These are phyloP conservation scores for Xylaria arbuscula DNA, from an alignment of 2,329 filamentous ascomycete genomes.

Conservation along the genomic window DNA sequence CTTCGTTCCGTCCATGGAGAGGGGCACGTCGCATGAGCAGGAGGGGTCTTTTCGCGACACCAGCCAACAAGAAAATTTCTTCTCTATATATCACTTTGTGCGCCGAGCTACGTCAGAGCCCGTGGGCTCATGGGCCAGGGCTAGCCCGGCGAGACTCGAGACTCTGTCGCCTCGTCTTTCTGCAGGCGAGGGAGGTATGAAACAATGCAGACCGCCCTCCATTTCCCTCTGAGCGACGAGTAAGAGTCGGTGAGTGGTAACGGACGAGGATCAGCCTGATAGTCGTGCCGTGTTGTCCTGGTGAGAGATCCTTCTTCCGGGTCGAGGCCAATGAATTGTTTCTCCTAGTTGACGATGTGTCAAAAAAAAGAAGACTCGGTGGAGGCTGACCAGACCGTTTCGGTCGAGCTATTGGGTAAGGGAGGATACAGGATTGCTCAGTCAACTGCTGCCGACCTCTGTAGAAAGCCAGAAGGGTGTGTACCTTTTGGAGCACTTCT, in stretches of 20 bases:
- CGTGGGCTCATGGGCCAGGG: slow-evolving; percentile 23
- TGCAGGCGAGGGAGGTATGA: slow-evolving; percentile 47
- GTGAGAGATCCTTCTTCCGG: slow-evolving; percentile 41
- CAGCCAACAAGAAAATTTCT: slow-evolving; percentile 41
- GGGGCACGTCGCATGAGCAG: slow-evolving; percentile 41
- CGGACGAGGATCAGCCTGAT: slow-evolving; percentile 44
- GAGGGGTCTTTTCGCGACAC: slow-evolving; percentile 43
- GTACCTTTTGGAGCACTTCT: slow-evolving; percentile 25
- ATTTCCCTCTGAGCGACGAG: slow-evolving; percentile 34
- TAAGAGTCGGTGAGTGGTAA: slow-evolving; percentile 48
- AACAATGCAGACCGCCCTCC: slow-evolving; percentile 44
- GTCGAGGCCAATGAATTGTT: slow-evolving; percentile 37
- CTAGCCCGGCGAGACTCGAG: slow-evolving; percentile 27
- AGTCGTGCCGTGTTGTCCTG: slow-evolving; percentile 42
- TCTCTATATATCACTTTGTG: slow-evolving; percentile 41
- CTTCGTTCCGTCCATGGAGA: slow-evolving; percentile 26
- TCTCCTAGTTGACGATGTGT: slow-evolving; percentile 38
- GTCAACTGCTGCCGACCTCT: slow-evolving; percentile 33
- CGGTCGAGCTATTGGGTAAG: slow-evolving; percentile 44
- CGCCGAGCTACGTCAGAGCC: slow-evolving; percentile 45
- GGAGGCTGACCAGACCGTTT: slow-evolving; percentile 42
- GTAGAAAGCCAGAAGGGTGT: slow-evolving; percentile 28
- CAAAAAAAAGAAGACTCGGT: slow-evolving; percentile 39
- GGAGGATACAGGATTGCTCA: slow-evolving; percentile 28
- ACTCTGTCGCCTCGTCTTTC: slow-evolving; percentile 37